Evolutionary conservation across 495 filamentous ascomycete species (phyloP).

Genomic region (Xylaria curta): DNA sequence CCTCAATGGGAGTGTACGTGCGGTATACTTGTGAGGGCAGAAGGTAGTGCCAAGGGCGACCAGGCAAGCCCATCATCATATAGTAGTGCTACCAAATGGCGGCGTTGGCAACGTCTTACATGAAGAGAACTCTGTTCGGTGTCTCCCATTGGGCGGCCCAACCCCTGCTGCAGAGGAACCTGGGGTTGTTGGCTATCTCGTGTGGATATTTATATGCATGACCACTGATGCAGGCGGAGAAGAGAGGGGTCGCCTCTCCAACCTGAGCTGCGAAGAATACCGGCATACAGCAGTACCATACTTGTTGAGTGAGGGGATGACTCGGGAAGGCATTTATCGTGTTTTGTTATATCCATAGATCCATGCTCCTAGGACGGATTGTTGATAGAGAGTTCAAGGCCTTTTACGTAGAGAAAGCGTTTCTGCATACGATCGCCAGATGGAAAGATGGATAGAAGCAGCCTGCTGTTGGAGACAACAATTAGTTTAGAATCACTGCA

Average conservation of each 20-base stretch:
- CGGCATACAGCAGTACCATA: not conserved
- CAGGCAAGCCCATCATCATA: constrained; percentile 13
- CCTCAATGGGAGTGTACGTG: constrained; percentile 3
- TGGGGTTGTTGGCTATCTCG: constrained; percentile 18
- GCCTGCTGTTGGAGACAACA: not conserved
- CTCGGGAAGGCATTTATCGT: not conserved
- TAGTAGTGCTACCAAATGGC: constrained; percentile 7
- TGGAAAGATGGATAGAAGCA: not conserved
- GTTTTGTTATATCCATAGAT: not conserved
- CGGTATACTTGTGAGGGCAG: not conserved
- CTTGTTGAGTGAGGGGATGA: not conserved
- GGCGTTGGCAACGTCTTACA: constrained; percentile 20
- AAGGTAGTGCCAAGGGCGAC: not conserved
- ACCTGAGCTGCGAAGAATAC: not conserved
- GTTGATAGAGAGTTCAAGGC: not conserved
- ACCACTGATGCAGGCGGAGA: not conserved
- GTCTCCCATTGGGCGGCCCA: not conserved
- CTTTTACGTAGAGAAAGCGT: not conserved
- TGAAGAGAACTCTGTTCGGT: constrained; percentile 2
- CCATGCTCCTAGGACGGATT: not conserved
- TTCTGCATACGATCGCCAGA: not conserved
- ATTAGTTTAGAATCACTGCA: not conserved
- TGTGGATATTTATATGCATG: constrained; percentile 11
- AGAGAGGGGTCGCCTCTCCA: constrained; percentile 11
- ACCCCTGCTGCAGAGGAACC: constrained; percentile 15